Evolutionary conservation across 441 rosid genomes (phyloP).

Genomic region (Syzygium malaccense): DNA sequence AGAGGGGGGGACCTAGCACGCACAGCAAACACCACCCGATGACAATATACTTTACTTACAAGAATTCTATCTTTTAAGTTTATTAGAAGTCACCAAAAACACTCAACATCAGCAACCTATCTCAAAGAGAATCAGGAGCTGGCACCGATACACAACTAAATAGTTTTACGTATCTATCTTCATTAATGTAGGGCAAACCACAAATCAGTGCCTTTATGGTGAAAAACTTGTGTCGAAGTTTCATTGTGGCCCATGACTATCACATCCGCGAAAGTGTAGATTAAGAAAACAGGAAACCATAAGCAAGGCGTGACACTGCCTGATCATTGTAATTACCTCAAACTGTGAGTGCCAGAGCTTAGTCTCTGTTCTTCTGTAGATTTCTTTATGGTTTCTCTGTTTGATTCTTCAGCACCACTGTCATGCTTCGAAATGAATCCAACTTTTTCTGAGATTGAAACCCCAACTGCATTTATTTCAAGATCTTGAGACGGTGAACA

Average conservation of each 20-base stretch:
- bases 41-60: not conserved
- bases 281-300: not conserved
- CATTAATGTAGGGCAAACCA: not conserved
- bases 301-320: not conserved
- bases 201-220: not conserved
- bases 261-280: not conserved
- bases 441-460: constrained; percentile 10
- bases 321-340: constrained; percentile 25
- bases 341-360: constrained; percentile 17
- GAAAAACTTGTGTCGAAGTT: not conserved
- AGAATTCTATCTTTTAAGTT: not conserved
- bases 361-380: constrained; percentile 30
- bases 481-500: constrained; percentile 11
- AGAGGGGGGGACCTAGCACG: not conserved
- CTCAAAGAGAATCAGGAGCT: not conserved
- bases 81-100: not conserved
- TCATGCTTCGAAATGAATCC: constrained; percentile 19
- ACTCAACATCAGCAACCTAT: not conserved
- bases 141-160: not conserved
- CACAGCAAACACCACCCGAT: not conserved
- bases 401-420: constrained; percentile 21
- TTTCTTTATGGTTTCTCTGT: constrained; percentile 21
- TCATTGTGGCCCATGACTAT: not conserved
- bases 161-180: not conserved
- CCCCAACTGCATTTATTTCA: constrained; percentile 17